Base-by-base conservation (phyloP, 2,329 filamentous ascomycete species). In the Exophiala alcalophila region DNA sequence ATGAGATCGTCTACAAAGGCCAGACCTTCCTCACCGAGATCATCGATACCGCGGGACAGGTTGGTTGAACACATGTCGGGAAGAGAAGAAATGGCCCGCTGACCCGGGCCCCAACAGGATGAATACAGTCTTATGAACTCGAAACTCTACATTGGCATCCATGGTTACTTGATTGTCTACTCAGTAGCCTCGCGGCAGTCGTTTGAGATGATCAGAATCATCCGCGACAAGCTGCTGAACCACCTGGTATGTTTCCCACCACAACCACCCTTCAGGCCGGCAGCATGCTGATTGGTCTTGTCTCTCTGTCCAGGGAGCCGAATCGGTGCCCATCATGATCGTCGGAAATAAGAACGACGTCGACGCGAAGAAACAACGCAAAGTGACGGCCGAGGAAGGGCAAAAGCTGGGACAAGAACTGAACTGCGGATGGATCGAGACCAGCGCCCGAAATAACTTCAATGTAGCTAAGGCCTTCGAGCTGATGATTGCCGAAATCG, bases 91-190 rank as follows among this genome's bases (percentile, higher is more conserved):
- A 25, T n/a, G 10, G 11, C 44, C 27, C 19, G 36, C 45, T 39
- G 39, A 47, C 27, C n/a, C n/a, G n/a, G n/a, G n/a, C n/a, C n/a
- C n/a, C n/a, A n/a, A 47, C 61, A 92, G 84, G 92, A 98, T 73
- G 92, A 98, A 69, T 98, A 98, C 73, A 94, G 87, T 63, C 96
- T 97, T 54, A 76, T 98, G 50, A 97, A 96, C 68, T 94, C 87
- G 51, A 97, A 97, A 72, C 91, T 52, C 30, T 97, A 97, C 61
- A 97, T 98, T 65, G 92, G 92, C 52, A 97, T 97, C 56, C 92
- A 98, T 71, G 92, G 92, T 44, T 98, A 97, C 67, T 89, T 98
- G 78, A 84, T 98, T 48, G 91, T 96, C 34, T 98, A 98, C 69
- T 95, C 90, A n/a, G 90, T 98, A 35, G 86, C 86, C 15, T 95